Evolutionary conservation across 345 rosid species (phyloP), one percentile per base, ranked within the genome.

Genomic region (Heritiera littoralis): DNA sequence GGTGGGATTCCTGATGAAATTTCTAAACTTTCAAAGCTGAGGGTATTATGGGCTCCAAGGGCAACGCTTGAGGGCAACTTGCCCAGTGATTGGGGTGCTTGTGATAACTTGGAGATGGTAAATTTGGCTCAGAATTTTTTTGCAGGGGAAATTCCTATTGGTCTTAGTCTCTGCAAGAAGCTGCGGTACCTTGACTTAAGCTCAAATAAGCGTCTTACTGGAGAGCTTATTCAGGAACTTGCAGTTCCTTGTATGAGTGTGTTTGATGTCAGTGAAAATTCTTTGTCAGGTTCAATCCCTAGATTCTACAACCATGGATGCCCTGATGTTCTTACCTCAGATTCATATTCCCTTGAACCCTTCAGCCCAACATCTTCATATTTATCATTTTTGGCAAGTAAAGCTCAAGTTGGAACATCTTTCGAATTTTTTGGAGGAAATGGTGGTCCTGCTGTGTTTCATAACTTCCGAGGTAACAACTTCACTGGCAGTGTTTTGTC

Each of bases 21-120:
- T 79, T 71, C 92, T 66, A 84, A 78, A 68, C 94, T 94, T 83
- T 92, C 92, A 0, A 89, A 87, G 65, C 87, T 94, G 77, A 87
- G 85, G 87, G 86, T 94, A 73, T 81, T 94, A 86, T 94, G 98
- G 98, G 94, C 90, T 28, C 98, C 98, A 20, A 85, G 92, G 83
- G 90, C 93, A 79, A 90, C 87, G 3, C 82, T 94, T 17, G 92
- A 88, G 81, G 98, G 94, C 74, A 78, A 76, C 18, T 81, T 93
- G 74, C 93, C 89, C 0, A 81, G 83, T 40, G 83, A 86, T 80
- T 92, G 98, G 98, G 97, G 91, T 80, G 74, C 82, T 63, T 94
- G 98, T 78, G 89, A 88, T 71, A 84, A 84, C 81, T 83, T 94
- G 90, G 92, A 92, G 89, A 89, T 94, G 90, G 80, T 93, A 79